Evolutionary conservation across 176 grass and related monocot species (phyloP), one percentile per base, ranked within the genome.

Genomic region (Puccinellia tenuiflora): DNA sequence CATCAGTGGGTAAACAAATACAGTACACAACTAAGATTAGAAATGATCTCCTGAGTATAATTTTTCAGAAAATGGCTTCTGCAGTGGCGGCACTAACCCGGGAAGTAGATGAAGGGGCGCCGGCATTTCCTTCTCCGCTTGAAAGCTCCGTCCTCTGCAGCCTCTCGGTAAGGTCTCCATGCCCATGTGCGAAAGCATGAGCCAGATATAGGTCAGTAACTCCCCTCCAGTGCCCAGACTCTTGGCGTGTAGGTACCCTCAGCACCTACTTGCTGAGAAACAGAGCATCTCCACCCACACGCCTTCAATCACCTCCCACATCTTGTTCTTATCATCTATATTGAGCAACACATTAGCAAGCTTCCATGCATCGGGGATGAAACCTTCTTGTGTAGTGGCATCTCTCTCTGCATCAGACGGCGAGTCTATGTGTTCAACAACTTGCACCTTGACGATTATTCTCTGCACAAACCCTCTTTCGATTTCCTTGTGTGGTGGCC

Each of bases 211-310:
- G 0, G 29, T 24, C 0, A 37, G 48, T 1, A 76, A 2, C 73
- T 54, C 73, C 20, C 2, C 20, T 0, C 73, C 73, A 1, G 48
- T 5, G 20, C 73, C 73, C 18, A 76, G 0, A 8, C 73, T 22
- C 48, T 81, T 81, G n/a, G 48, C 64, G 2, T 81, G 79, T 5
- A 81, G 22, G 63, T 81, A 81, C 24, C 79, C 65, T 21, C 66
- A 9, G 9, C 64, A 71, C 53, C 65, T 71, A 4, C 15, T n/a
- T 0, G 66, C 79, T 0, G 79, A 71, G 63, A 82, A 71, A 24
- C 66, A 82, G 34, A 82, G 35, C 80, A 82, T 82, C 51, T 82
- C 65, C 15, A 82, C 34, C 51, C 80, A 82, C 2, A 82, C 34
- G 3, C 80, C 79, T 15, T 82, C 35, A 7, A 72, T 82, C 66